A percentile compares a stretch with the other conserved stretches of the same genome.
Conservation (phyloP, 2,329 filamentous ascomycete species). For the Calonectria honghensis region DNA sequence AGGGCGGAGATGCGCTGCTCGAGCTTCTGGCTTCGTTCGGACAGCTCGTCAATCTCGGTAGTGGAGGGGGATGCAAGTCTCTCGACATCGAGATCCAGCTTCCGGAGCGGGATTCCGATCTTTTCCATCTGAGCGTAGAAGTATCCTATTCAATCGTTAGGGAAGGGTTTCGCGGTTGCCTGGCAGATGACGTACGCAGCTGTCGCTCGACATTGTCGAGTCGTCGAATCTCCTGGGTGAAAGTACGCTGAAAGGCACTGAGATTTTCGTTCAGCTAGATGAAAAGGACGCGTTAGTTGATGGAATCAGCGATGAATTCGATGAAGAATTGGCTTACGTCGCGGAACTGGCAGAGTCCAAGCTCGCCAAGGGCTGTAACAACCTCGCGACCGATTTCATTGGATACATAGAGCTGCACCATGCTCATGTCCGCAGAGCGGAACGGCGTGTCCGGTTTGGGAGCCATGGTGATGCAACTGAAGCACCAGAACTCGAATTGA, state of each 20-base stretch:
- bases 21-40: conserved; percentile 92
- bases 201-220: conserved; percentile 99
- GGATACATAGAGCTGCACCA: conserved; percentile 99
- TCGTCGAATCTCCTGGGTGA: conserved; percentile 97
- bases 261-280: conserved; percentile 91
- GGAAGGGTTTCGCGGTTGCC: conserved; percentile 39
- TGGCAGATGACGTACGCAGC: conserved; percentile 80
- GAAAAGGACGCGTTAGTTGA: conserved; percentile 43
- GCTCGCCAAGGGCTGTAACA: conserved; percentile 95
- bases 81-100: conserved; percentile 92
- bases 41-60: conserved; percentile 95
- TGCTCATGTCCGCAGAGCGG: conserved; percentile 99
- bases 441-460: conserved; percentile 92
- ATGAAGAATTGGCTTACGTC: conserved; percentile 80
- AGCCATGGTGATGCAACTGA: conserved; percentile 71
- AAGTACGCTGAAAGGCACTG: conserved; percentile 96
- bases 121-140: conserved; percentile 98
- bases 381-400: conserved; percentile 99
- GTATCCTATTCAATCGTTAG: conserved; percentile 78
- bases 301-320: conserved; percentile 38
- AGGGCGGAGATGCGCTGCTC: conserved; percentile 93
- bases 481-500: conserved; percentile 57
- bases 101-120: conserved; percentile 87
- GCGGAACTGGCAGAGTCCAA: conserved; percentile 96
- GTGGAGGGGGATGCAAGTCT: conserved; percentile 91